Percentiles rank a stretch among this genome's conserved stretches.
These are phyloP conservation scores for Starmerella vitae DNA, from an alignment of 805 yeast genomes.

Conservation along the genomic window DNA sequence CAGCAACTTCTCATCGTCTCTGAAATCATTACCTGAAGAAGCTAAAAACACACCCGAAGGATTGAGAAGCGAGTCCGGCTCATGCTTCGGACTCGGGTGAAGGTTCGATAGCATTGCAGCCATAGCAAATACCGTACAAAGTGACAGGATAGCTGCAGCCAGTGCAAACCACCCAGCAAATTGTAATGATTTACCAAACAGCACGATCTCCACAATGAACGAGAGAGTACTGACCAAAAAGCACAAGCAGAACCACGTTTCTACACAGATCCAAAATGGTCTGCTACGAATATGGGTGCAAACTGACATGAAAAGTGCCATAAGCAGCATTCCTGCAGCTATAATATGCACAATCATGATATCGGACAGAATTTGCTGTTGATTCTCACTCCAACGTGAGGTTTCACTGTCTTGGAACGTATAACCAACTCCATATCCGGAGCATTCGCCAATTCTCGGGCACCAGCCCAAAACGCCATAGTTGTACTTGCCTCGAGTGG, in stretches of 20 bases:
- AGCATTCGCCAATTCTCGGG: constrained; percentile 26
- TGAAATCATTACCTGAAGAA: constrained; percentile 7
- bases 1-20: constrained; percentile 19
- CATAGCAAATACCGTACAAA: constrained; percentile 48
- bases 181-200: constrained; percentile 60
- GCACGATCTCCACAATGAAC: constrained; percentile 65
- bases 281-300: constrained; percentile 32
- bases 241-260: constrained; percentile 50
- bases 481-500: constrained; percentile 36
- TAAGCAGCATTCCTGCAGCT: constrained; percentile 41
- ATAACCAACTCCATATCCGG: constrained; percentile 14
- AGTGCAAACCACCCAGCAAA: constrained; percentile 82
- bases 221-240: constrained; percentile 59
- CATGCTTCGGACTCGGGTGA: constrained; percentile 10
- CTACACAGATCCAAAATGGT: constrained; percentile 36
- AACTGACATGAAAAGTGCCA: constrained; percentile 33
- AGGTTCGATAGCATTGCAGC: constrained; percentile 50
- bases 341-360: constrained; percentile 56
- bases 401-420: constrained; percentile 27
- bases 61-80: constrained; percentile 1
- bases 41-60: constrained; percentile 1
- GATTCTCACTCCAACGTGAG: constrained; percentile 45
- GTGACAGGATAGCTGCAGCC: constrained; percentile 50
- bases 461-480: constrained; percentile 70
- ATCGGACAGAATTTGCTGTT: constrained; percentile 41